phyloP scores from a whole-genome alignment of 2,329 filamentous ascomycete genomes.

The Aspergillus cejpii region DNA sequence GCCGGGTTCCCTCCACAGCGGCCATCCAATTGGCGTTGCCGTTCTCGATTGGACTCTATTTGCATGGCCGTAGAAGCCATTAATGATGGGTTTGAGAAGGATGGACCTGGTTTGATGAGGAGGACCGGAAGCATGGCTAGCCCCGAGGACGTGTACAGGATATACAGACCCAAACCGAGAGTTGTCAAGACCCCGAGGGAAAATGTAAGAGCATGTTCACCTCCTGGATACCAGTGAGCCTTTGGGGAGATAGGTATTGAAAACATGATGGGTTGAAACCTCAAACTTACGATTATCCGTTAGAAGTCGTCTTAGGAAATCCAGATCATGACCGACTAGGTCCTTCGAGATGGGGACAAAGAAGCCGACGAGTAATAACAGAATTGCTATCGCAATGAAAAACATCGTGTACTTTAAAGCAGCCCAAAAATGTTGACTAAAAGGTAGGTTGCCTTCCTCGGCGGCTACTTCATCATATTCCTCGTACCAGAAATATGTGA shows the following conservation, averaged over 20 bases:
- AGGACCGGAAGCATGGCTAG: constrained; percentile 82
- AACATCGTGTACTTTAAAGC: constrained; percentile 84
- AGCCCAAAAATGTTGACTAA: constrained; percentile 66
- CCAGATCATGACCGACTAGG: constrained; percentile 63
- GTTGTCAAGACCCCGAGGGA: constrained; percentile 81
- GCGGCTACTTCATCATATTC: constrained; percentile 89
- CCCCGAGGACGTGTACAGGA: constrained; percentile 81
- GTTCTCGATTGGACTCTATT: constrained; percentile 80
- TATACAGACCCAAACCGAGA: constrained; percentile 76
- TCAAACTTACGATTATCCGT: constrained; percentile 63
- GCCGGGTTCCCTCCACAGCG: constrained; percentile 70
- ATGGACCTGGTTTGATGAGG: constrained; percentile 85
- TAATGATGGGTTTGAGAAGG: constrained; percentile 73
- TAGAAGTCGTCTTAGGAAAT: constrained; percentile 83
- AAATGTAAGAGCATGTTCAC: constrained; percentile 88
- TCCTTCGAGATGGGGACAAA: constrained; percentile 77
- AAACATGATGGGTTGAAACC: not conserved
- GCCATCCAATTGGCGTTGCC: constrained; percentile 83
- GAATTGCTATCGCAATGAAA: constrained; percentile 66
- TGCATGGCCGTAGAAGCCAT: constrained; percentile 70
- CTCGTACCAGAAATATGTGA: constrained; percentile 97
- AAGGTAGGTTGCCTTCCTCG: constrained; percentile 68
- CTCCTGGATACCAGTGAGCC: constrained; percentile 46
- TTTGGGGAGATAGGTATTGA: not conserved
- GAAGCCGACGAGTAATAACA: constrained; percentile 86